Conservation (phyloP, 495 filamentous ascomycete species). For the Penicillium subrubescens region DNA sequence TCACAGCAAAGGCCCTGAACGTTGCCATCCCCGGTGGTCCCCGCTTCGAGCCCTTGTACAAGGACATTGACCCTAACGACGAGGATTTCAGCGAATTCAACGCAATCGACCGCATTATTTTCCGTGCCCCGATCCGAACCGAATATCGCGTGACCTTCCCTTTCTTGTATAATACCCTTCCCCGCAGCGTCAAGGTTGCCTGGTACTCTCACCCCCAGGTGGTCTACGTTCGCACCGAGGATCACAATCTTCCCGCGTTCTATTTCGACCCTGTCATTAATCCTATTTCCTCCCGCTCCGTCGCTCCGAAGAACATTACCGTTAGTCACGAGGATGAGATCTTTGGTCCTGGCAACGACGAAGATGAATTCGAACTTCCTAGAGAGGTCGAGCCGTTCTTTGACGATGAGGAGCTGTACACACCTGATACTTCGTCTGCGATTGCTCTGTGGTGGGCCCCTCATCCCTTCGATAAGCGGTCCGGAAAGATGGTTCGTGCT, state of each 20-base stretch:
- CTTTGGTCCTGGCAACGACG: constrained; percentile 81
- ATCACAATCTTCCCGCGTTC: constrained; percentile 89
- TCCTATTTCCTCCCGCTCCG: constrained; percentile 92
- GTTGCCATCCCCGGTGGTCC: constrained; percentile 96
- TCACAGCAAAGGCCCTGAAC: constrained; percentile 96
- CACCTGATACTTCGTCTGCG: constrained; percentile 85
- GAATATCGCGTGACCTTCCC: constrained; percentile 96
- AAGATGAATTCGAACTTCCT: constrained; percentile 90
- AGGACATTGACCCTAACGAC: constrained; percentile 98
- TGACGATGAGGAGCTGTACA: constrained; percentile 86
- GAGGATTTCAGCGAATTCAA: constrained; percentile 99
- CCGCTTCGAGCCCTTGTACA: constrained; percentile 96
- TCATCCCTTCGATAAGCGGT: constrained; percentile 92
- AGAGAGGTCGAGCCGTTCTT: constrained; percentile 84
- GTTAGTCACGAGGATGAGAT: constrained; percentile 94
- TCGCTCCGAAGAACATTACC: constrained; percentile 92
- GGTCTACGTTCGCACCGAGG: constrained; percentile 86
- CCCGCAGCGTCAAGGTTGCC: constrained; percentile 87
- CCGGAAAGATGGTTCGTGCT: constrained; percentile 96
- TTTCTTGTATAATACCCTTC: constrained; percentile 94
- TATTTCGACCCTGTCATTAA: constrained; percentile 98
- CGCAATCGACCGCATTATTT: constrained; percentile 98
- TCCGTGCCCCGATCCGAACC: constrained; percentile 91
- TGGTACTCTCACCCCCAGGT: constrained; percentile 95
- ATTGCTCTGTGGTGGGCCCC: constrained; percentile 99